These are phyloP conservation scores for Mytilinidion resinicola DNA, from an alignment of 495 filamentous ascomycete species.

Conservation along the genomic window DNA sequence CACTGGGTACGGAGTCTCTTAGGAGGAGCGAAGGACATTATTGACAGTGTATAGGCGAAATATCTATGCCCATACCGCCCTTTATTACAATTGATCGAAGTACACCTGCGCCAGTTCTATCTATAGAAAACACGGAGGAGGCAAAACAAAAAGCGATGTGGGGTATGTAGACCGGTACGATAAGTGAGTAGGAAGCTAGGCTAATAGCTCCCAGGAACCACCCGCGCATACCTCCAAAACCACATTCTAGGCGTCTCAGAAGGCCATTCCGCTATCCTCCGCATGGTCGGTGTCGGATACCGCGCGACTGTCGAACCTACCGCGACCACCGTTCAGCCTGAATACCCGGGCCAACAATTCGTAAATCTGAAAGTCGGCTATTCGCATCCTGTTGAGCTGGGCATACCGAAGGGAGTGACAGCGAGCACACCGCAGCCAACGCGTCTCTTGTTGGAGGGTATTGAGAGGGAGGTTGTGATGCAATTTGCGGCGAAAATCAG, in stretches of 20 bases:
- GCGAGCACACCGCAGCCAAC: conserved; percentile 92
- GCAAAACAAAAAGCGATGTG: conserved; percentile 92
- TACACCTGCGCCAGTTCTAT: conserved; percentile 25
- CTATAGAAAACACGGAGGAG: conserved; percentile 52
- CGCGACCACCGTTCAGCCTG: conserved; percentile 58
- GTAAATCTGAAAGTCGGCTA: conserved; percentile 92
- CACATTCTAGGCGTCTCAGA: conserved; percentile 90
- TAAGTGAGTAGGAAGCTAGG: not conserved
- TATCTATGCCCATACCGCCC: conserved; percentile 63
- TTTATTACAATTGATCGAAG: conserved; percentile 68
- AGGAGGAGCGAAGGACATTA: not conserved
- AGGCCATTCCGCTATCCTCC: conserved; percentile 87
- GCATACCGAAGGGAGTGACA: conserved; percentile 73
- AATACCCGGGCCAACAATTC: conserved; percentile 77
- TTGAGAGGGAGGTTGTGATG: conserved; percentile 77
- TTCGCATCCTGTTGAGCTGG: conserved; percentile 87
- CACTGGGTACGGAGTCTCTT: conserved; percentile 51
- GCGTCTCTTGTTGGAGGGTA: conserved; percentile 80
- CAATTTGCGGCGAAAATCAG: conserved; percentile 84
- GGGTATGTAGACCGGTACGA: conserved; percentile 53
- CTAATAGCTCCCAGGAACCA: conserved; percentile 58
- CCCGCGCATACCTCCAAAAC: conserved; percentile 80
- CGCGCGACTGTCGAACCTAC: conserved; percentile 72
- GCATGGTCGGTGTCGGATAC: conserved; percentile 95
- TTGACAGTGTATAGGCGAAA: conserved; percentile 47